Percentiles rank a stretch among this genome's conserved stretches.
phyloP scores from a whole-genome alignment of 1,284 basidiomycete genomes.

The Fomitiporia mediterranea region DNA sequence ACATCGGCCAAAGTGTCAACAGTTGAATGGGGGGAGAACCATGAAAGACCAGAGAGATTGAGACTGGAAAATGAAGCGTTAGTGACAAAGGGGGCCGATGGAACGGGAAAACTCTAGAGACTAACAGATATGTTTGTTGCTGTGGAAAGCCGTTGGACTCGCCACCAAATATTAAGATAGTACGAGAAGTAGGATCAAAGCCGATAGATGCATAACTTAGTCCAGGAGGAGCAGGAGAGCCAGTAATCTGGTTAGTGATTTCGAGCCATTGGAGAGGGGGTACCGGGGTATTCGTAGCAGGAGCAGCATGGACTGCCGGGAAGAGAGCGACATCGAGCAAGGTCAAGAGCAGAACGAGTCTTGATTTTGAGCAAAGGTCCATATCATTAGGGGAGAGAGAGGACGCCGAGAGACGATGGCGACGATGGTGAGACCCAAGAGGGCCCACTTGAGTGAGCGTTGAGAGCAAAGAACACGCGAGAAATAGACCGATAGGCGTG shows the following conservation, averaged over 20 bases:
- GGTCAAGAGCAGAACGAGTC: constrained; percentile 17
- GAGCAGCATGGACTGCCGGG: constrained; percentile 18
- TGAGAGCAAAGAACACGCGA: not conserved
- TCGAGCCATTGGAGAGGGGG: constrained; percentile 70
- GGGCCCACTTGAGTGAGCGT: constrained; percentile 1
- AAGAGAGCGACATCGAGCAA: constrained; percentile 34
- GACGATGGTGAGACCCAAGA: constrained; percentile 1
- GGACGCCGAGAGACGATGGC: not conserved
- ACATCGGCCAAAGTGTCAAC: constrained; percentile 33
- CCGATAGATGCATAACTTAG: constrained; percentile 70
- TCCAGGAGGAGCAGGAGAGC: constrained; percentile 53
- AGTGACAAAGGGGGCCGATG: not conserved
- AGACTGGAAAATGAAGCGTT: constrained; percentile 36
- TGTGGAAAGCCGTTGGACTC: constrained; percentile 62
- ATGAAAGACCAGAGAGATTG: constrained; percentile 52
- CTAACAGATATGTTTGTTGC: constrained; percentile 63
- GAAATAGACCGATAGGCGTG: not conserved
- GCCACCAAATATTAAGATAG: constrained; percentile 70
- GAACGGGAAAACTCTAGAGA: constrained; percentile 16
- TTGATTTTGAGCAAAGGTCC: not conserved
- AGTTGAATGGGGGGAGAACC: constrained; percentile 55
- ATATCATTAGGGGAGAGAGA: not conserved
- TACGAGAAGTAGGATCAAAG: constrained; percentile 41
- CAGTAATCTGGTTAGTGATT: constrained; percentile 49
- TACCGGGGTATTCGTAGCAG: constrained; percentile 35